Evolutionary conservation across 106 monocot species (phyloP), one percentile per base, ranked within the genome.

Genomic region (Acorus calamus): DNA sequence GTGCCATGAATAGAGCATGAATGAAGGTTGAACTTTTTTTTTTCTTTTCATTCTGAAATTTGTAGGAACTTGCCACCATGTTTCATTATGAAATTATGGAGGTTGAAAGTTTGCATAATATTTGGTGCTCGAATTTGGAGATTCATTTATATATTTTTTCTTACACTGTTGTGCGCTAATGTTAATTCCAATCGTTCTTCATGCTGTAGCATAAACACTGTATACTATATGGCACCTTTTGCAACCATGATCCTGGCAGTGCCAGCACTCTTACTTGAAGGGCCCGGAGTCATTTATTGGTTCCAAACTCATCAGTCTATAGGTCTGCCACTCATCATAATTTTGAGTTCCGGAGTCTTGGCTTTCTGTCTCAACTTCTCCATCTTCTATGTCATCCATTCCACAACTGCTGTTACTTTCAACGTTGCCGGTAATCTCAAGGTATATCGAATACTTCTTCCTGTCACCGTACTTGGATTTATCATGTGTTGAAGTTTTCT

Each of bases 321-420:
- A 53, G 55, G 8, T 9, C 74, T 91, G 9, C 61, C 84, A 12
- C 42, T 91, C 70, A 55, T 88, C 65, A 87, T 96, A 9, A 96
- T 96, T 55, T 49, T 91, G 3, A 67, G 47, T 56, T 96, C 96
- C 7, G 96, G 96, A 13, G 73, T 91, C 3, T 48, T 87, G 51
- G 96, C 96, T 3, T 96, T 96, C 73, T 96, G 87, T 56, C 96
- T 96, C 71, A 96, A 96, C 64, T 96, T 96, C 80, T 91, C 96
- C 28, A 96, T 96, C 65, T 96, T 96, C 46, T 96, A 96, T 52
- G 96, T 96, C 11, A 96, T 96, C 55, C 91, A 96, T 52, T 96
- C 91, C 9, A 96, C 96, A 4, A 96, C 91, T 11, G 96, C 91
- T 2, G 96, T 96, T 10, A 91, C 96, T 47, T 96, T 96, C 77